A percentile compares a stretch with the other conserved stretches of the same genome.
Conservation (phyloP, 2,329 filamentous ascomycete genomes). For the Capronia epimyces region DNA sequence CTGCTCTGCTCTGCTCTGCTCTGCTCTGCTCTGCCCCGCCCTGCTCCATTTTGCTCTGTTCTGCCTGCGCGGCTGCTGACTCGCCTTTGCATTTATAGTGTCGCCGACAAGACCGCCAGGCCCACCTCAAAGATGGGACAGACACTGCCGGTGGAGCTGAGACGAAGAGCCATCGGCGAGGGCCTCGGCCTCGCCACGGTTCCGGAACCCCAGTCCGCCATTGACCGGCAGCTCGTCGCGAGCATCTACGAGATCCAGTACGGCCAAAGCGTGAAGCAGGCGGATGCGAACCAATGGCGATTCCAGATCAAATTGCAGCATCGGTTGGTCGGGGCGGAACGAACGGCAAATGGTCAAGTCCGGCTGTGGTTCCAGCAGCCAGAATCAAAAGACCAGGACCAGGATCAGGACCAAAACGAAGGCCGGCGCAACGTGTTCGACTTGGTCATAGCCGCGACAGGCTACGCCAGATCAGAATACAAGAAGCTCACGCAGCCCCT, state of each 20-base stretch:
- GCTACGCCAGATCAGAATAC: constrained; percentile 14
- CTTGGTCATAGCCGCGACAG: constrained; percentile 24
- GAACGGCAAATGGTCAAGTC: constrained; percentile 2
- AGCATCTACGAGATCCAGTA: constrained; percentile 24
- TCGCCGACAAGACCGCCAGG: constrained; percentile 5
- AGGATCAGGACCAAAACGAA: no score
- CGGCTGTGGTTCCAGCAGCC: constrained; percentile 2
- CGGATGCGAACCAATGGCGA: constrained; percentile 16
- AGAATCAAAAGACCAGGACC: neutral
- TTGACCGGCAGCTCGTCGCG: constrained; percentile 6
- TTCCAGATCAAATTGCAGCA: constrained; percentile 21
- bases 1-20: no score
- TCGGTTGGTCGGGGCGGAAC: constrained; percentile 2
- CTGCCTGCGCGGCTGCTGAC: neutral
- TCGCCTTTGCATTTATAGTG: constrained; percentile 2
- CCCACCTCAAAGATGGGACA: constrained; percentile 4
- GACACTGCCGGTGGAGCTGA: constrained; percentile 12
- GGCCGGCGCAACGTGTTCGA: constrained; percentile 10
- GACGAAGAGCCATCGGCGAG: constrained; percentile 6
- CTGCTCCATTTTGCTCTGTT: no score
- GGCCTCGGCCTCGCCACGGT: no score
- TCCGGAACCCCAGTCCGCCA: neutral
- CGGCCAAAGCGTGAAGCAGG: constrained; percentile 20
- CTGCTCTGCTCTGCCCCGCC: no score
- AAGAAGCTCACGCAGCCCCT: constrained; percentile 11